A percentile compares a stretch with the other conserved stretches of the same genome.
phyloP scores from a whole-genome alignment of 2,329 filamentous ascomycete species.

The Endocalyx cinctus region DNA sequence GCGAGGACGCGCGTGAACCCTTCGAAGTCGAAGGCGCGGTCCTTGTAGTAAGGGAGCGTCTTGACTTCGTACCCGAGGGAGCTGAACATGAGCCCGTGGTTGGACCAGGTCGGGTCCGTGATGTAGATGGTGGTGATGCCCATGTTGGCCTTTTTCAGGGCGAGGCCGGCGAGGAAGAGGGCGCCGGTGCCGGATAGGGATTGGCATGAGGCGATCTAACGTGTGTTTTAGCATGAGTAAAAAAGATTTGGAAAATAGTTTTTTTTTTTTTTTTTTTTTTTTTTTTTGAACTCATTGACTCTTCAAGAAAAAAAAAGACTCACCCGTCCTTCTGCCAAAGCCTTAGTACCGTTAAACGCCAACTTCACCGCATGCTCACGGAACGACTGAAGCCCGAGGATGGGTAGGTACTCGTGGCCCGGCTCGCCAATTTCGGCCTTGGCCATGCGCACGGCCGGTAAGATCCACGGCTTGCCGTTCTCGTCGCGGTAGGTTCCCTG shows the following conservation, averaged over 20 bases:
- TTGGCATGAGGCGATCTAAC: conserved; percentile 22
- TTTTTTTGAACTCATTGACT: no score
- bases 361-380: conserved; percentile 27
- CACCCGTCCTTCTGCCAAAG: conserved; percentile 24
- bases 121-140: conserved; percentile 29
- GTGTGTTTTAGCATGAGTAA: no score
- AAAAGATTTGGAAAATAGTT: neutral
- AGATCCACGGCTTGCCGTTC: conserved; percentile 32
- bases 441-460: conserved; percentile 31
- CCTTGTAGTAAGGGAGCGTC: conserved; percentile 32
- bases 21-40: conserved; percentile 28
- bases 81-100: conserved; percentile 33
- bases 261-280: neutral
- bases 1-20: conserved; percentile 22
- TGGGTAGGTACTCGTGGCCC: conserved; percentile 34
- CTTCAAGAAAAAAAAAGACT: no score
- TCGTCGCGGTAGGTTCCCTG: conserved; percentile 35
- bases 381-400: conserved; percentile 29
- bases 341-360: conserved; percentile 22
- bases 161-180: conserved; percentile 29
- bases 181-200: conserved; percentile 38
- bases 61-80: conserved; percentile 28
- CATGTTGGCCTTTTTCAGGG: conserved; percentile 21
- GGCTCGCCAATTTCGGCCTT: conserved; percentile 14
- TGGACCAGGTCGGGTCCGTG: conserved; percentile 37